phyloP scores from a whole-genome alignment of 2,329 filamentous ascomycete genomes.

The Xylariales sp. region DNA sequence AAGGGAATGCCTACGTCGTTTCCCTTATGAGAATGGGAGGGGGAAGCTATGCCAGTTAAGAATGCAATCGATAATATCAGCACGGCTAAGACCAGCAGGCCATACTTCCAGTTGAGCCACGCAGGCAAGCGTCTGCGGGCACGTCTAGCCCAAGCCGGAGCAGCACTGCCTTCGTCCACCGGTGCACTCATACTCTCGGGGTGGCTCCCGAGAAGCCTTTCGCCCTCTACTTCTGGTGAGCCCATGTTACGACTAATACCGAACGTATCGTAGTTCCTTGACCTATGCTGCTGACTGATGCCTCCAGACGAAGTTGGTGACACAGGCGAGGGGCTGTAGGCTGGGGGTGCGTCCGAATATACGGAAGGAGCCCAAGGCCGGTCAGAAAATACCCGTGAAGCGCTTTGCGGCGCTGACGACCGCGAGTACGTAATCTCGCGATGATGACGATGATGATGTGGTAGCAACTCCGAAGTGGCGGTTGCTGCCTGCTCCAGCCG shows the following conservation, averaged over 20 bases:
- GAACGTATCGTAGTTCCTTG: conserved; percentile 60
- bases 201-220: conserved; percentile 55
- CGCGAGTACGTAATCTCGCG: conserved; percentile 41
- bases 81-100: conserved; percentile 47
- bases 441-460: conserved; percentile 18
- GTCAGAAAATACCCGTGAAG: conserved; percentile 38
- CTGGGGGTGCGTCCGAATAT: conserved; percentile 60
- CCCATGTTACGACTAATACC: conserved; percentile 54
- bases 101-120: conserved; percentile 48
- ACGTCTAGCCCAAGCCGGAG: conserved; percentile 42
- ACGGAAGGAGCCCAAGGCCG: conserved; percentile 44
- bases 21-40: conserved; percentile 43
- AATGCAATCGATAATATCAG: conserved; percentile 49
- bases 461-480: conserved; percentile 30
- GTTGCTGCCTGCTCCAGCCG: conserved; percentile 34
- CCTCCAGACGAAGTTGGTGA: conserved; percentile 34
- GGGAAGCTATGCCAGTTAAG: conserved; percentile 39
- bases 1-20: conserved; percentile 43
- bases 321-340: conserved; percentile 59
- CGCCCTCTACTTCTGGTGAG: conserved; percentile 54
- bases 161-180: conserved; percentile 43
- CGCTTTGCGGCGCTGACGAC: conserved; percentile 44
- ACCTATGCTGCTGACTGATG: conserved; percentile 30
- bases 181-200: conserved; percentile 61
- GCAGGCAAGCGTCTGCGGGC: conserved; percentile 46